Evolutionary conservation across 1,284 basidiomycete species (phyloP).

Genomic region (Omphalotus olearius): DNA sequence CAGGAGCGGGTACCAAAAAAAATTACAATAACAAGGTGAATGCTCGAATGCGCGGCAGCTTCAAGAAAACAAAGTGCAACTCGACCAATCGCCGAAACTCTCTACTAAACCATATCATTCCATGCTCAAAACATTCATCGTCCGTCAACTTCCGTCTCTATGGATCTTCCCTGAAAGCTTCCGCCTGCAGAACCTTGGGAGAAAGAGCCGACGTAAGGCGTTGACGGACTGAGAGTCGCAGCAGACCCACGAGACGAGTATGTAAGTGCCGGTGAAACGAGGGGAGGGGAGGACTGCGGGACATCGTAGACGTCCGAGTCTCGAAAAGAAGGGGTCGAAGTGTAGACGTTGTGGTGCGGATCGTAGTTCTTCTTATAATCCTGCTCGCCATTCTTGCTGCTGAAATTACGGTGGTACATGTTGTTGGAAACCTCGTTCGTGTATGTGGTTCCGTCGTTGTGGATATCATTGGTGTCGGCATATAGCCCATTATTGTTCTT

Average conservation of each 20-base stretch:
- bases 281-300: conserved; percentile 35
- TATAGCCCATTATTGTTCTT: conserved; percentile 10
- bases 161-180: neutral
- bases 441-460: conserved; percentile 10
- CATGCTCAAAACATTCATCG: neutral
- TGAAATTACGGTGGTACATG: conserved; percentile 7
- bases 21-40: too few relatives aligned
- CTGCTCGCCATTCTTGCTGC: conserved; percentile 1
- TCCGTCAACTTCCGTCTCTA: conserved; percentile 4
- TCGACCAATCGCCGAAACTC: too few relatives aligned
- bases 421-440: conserved; percentile 5
- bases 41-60: too few relatives aligned
- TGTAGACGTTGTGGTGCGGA: neutral
- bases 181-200: neutral
- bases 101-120: too few relatives aligned
- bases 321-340: conserved; percentile 7
- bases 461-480: conserved; percentile 6
- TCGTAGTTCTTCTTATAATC: conserved; percentile 6
- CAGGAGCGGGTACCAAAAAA: too few relatives aligned
- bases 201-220: conserved; percentile 53
- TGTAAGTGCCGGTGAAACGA: conserved; percentile 56
- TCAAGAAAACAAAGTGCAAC: too few relatives aligned
- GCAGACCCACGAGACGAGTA: conserved; percentile 51
- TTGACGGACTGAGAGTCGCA: conserved; percentile 57
- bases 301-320: conserved; percentile 20